These are phyloP conservation scores for Phytopythium chamaehyphon DNA, from an alignment of 352 stramenopile species.

Conservation along the genomic window DNA sequence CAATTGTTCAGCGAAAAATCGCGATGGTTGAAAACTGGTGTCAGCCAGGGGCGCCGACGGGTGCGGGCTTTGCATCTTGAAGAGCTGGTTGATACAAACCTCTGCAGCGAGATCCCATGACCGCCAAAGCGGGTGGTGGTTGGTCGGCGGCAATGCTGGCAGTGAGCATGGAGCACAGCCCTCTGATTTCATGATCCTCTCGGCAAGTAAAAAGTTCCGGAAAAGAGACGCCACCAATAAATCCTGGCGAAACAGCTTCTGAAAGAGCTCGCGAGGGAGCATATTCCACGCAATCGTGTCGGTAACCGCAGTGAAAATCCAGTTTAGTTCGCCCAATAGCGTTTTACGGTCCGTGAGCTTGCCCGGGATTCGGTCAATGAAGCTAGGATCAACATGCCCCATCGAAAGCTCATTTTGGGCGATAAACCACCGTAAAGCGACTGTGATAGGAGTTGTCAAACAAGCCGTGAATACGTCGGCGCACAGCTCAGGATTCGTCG, in stretches of 20 bases:
- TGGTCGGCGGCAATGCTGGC: conserved; percentile 92
- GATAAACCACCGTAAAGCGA: conserved; percentile 98
- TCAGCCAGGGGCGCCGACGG: conserved; percentile 19
- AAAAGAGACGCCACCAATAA: conserved; percentile 98
- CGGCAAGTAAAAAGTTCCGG: conserved; percentile 97
- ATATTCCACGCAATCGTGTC: conserved; percentile 99
- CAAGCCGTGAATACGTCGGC: conserved; percentile 99
- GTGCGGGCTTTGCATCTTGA: conserved; percentile 75
- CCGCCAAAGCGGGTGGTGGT: conserved; percentile 97
- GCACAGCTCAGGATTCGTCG: conserved; percentile 95
- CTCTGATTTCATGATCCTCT: conserved; percentile 94
- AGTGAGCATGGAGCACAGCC: conserved; percentile 89
- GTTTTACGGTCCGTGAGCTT: conserved; percentile 94
- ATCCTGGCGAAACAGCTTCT: conserved; percentile 99
- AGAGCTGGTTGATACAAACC: conserved; percentile 95
- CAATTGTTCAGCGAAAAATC: conserved; percentile 98
- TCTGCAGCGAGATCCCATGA: conserved; percentile 98
- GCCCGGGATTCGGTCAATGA: conserved; percentile 87
- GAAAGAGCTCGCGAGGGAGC: conserved; percentile 94
- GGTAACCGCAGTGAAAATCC: conserved; percentile 99
- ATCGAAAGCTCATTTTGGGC: conserved; percentile 90
- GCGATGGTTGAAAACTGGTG: conserved; percentile 78
- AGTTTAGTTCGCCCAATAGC: conserved; percentile 98
- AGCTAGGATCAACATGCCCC: conserved; percentile 76
- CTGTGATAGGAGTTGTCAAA: conserved; percentile 98